Conservation (phyloP, 495 filamentous ascomycete genomes). For the Podospora anserina region DNA sequence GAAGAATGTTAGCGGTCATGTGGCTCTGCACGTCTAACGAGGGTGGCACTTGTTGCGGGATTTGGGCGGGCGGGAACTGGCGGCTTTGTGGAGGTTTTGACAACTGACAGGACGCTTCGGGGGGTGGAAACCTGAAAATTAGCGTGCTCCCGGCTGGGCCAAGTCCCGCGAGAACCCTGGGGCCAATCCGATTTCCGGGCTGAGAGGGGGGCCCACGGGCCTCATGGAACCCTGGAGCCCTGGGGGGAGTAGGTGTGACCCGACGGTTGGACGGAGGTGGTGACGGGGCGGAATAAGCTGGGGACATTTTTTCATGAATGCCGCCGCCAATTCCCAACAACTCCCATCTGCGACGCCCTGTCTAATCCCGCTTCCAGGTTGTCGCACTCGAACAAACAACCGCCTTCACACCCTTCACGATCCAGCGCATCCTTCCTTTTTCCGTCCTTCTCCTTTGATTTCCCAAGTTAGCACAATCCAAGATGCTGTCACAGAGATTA, state of each 20-base stretch:
- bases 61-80: slow-evolving; percentile 20
- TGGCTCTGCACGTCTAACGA: neutral
- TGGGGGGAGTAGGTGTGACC: neutral
- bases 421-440: slow-evolving; percentile 26
- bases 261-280: slow-evolving; percentile 23
- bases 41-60: neutral
- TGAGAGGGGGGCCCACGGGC: neutral
- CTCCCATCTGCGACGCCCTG: slow-evolving; percentile 11
- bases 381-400: slow-evolving; percentile 1
- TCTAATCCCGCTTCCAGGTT: neutral
- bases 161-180: slow-evolving; percentile 9
- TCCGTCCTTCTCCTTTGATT: slow-evolving; percentile 26
- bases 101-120: slow-evolving; percentile 7
- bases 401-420: neutral
- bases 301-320: slow-evolving; percentile 19
- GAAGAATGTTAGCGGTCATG: slow-evolving; percentile 14
- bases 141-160: slow-evolving; percentile 8
- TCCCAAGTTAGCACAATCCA: slow-evolving; percentile 10
- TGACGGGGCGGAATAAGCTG: slow-evolving; percentile 6
- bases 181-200: slow-evolving; percentile 18
- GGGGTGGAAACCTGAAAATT: slow-evolving; percentile 16
- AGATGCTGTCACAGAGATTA: slow-evolving; percentile 69
- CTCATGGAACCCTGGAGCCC: neutral
- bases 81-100: slow-evolving; percentile 17
- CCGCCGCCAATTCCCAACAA: slow-evolving; percentile 25